Conservation (phyloP, 2,329 filamentous ascomycete species). For the Penicillium decumbens region DNA sequence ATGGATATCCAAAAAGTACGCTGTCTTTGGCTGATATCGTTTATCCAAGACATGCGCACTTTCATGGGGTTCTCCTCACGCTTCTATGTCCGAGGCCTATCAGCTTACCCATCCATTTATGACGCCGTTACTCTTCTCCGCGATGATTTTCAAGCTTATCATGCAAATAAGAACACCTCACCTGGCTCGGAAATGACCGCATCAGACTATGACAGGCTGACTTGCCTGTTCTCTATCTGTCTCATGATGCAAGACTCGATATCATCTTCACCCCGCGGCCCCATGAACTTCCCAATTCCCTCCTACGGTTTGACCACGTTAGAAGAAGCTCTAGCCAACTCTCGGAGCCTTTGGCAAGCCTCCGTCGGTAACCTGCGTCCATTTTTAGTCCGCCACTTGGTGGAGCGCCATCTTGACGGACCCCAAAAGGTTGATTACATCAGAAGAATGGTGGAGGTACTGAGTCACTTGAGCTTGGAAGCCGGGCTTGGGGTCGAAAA, state of each 20-base stretch:
- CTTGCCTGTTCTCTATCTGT: constrained; percentile 18
- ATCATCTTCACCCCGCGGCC: not conserved
- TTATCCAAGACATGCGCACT: constrained; percentile 29
- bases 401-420: not conserved
- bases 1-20: constrained; percentile 25
- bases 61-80: constrained; percentile 20
- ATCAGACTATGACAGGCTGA: constrained; percentile 9
- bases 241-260: constrained; percentile 19
- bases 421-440: not conserved
- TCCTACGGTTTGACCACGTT: constrained; percentile 2
- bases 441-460: constrained; percentile 9
- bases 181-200: not conserved
- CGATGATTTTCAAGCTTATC: constrained; percentile 8
- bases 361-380: not conserved
- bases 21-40: constrained; percentile 29
- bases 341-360: not conserved
- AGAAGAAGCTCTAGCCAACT: not conserved
- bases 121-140: constrained; percentile 17
- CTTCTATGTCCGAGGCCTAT: constrained; percentile 14
- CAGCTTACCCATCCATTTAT: constrained; percentile 11
- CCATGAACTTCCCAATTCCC: not conserved
- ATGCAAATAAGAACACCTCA: not conserved
- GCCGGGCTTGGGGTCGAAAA: constrained; percentile 24
- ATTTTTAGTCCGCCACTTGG: constrained; percentile 7
- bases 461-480: constrained; percentile 19